Evolutionary conservation across 345 rosid genomes (phyloP).

Genomic region (Eucalyptus sideroxylon): DNA sequence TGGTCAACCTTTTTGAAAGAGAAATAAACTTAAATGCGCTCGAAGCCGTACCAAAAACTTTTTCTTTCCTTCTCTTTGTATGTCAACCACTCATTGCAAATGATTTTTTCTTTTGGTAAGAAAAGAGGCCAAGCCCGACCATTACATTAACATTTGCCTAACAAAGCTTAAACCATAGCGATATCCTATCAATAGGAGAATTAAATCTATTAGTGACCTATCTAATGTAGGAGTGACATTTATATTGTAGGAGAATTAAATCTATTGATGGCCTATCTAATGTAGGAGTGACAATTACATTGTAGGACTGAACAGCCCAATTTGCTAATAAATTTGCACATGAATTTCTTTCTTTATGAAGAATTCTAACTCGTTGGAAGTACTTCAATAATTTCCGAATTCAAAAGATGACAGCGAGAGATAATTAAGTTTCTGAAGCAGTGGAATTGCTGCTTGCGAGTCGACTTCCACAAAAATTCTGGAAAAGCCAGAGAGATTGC

Average conservation of each 20-base stretch:
- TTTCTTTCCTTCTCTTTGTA: not conserved
- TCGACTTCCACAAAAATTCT: not conserved
- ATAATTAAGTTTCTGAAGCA: not conserved
- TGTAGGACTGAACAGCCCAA: not conserved
- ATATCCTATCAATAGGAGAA: not conserved
- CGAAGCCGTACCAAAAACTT: not conserved
- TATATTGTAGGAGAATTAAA: not conserved
- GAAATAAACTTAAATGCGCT: not conserved
- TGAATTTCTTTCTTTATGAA: not conserved
- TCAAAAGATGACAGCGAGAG: not conserved
- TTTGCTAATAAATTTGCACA: too few relatives aligned
- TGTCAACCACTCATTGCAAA: not conserved
- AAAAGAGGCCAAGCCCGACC: not conserved
- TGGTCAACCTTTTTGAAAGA: not conserved
- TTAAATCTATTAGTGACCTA: not conserved
- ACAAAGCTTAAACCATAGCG: not conserved
- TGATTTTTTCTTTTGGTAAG: not conserved
- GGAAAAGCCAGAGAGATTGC: not conserved
- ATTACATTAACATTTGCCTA: not conserved
- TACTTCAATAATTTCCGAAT: not conserved
- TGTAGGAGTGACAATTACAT: not conserved
- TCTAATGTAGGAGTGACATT: not conserved
- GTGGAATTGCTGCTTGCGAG: not conserved
- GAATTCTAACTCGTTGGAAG: not conserved
- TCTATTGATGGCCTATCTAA: not conserved